Percentiles rank a stretch among this genome's conserved stretches.
These are phyloP conservation scores for Zygotorulaspora mrakii DNA, from an alignment of 1,139 yeast species.

Conservation along the genomic window DNA sequence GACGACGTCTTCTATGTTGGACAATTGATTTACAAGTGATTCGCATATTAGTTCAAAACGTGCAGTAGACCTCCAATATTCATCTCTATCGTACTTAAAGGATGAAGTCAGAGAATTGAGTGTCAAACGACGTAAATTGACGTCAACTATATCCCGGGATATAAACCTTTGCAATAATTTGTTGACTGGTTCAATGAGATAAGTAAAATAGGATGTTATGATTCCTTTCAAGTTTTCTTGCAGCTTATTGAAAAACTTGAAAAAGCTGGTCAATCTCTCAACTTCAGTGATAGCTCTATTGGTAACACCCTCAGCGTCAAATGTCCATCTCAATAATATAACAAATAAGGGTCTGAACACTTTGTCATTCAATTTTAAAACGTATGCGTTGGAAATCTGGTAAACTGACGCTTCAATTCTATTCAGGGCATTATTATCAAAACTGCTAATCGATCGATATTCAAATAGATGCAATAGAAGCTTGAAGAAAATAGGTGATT, in stretches of 20 bases:
- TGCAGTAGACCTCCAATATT: conserved; percentile 87
- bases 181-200: conserved; percentile 70
- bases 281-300: conserved; percentile 44
- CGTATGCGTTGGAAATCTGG: conserved; percentile 67
- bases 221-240: conserved; percentile 83
- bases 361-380: conserved; percentile 89
- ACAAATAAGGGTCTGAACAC: conserved; percentile 90
- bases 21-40: conserved; percentile 63
- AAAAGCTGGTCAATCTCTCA: conserved; percentile 66
- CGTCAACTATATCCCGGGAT: conserved; percentile 36
- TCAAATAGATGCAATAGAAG: conserved; percentile 73
- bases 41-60: conserved; percentile 70
- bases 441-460: conserved; percentile 51
- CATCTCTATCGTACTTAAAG: conserved; percentile 85
- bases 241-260: conserved; percentile 79
- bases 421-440: conserved; percentile 71
- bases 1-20: conserved; percentile 61
- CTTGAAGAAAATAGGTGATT: conserved; percentile 65
- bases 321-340: conserved; percentile 87
- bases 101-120: conserved; percentile 71
- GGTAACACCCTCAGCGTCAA: conserved; percentile 68
- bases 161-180: conserved; percentile 50
- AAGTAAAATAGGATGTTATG: conserved; percentile 83
- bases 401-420: conserved; percentile 77
- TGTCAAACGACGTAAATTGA: conserved; percentile 65